These are phyloP conservation scores for Echites panduratus DNA, from an alignment of 257 asterid species.

Conservation along the genomic window DNA sequence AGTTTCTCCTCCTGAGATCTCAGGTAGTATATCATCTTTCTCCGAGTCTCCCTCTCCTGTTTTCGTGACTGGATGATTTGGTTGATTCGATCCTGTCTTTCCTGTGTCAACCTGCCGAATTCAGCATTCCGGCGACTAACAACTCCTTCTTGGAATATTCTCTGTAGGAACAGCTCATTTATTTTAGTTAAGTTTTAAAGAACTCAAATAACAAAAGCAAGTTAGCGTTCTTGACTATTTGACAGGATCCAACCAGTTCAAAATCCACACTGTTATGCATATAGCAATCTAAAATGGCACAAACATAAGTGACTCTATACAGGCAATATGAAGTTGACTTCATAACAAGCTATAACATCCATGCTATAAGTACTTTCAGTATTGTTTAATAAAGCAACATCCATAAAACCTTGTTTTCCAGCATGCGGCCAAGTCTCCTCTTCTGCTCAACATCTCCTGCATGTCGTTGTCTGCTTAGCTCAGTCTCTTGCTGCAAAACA, in stretches of 20 bases:
- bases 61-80: constrained; percentile 51
- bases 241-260: not conserved
- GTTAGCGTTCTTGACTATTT: not conserved
- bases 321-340: not conserved
- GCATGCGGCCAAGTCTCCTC: constrained; percentile 56
- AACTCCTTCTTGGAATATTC: constrained; percentile 46
- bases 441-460: constrained; percentile 69
- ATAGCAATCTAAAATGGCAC: not conserved
- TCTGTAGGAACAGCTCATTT: constrained; percentile 29
- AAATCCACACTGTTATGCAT: not conserved
- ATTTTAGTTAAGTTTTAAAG: not conserved
- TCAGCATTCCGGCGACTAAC: constrained; percentile 42
- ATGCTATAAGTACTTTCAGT: not conserved
- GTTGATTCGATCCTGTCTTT: constrained; percentile 43
- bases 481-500: constrained; percentile 49
- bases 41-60: constrained; percentile 61
- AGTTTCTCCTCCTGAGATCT: constrained; percentile 67
- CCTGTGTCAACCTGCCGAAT: constrained; percentile 32
- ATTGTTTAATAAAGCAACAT: not conserved
- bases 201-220: not conserved
- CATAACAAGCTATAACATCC: not conserved
- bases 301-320: not conserved
- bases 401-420: constrained; percentile 48
- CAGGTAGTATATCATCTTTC: constrained; percentile 59
- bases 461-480: constrained; percentile 55